These are phyloP conservation scores for Phyllachora maydis DNA, from an alignment of 2,329 filamentous ascomycete genomes.

Conservation along the genomic window DNA sequence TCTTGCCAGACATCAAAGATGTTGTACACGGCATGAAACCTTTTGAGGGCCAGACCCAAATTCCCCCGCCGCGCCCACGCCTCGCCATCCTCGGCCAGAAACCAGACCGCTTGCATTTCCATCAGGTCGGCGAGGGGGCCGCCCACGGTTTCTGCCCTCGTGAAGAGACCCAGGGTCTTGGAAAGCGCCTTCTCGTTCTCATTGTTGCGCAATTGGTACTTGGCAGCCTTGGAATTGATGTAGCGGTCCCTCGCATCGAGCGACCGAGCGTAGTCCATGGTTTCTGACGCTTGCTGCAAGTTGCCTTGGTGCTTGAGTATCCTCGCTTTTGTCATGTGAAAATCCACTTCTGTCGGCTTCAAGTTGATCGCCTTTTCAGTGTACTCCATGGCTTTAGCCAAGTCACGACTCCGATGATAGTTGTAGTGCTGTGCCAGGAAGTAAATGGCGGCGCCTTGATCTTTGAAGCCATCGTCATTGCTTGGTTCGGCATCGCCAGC, in stretches of 20 bases:
- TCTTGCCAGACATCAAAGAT: constrained; percentile 98
- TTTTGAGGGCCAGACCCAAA: constrained; percentile 70
- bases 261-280: constrained; percentile 72
- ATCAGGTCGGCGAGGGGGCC: constrained; percentile 79
- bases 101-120: constrained; percentile 99
- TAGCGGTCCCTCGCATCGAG: constrained; percentile 84
- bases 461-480: constrained; percentile 29
- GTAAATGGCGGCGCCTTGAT: constrained; percentile 65
- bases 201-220: constrained; percentile 87
- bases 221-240: constrained; percentile 95
- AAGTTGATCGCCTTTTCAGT: constrained; percentile 69
- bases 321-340: constrained; percentile 84
- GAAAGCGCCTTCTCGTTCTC: constrained; percentile 69
- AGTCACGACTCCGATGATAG: constrained; percentile 69
- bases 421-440: constrained; percentile 97
- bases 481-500: constrained; percentile 21
- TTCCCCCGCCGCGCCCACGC: constrained; percentile 69
- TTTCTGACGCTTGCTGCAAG: constrained; percentile 55
- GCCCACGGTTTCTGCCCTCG: constrained; percentile 69
- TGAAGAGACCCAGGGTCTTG: constrained; percentile 88
- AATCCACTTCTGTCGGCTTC: constrained; percentile 67
- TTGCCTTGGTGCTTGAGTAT: constrained; percentile 86
- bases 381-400: constrained; percentile 61
- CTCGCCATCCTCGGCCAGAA: constrained; percentile 83
- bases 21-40: constrained; percentile 70